phyloP scores from a whole-genome alignment of 192 early-diverging fungal species.

The Coemansia sp. region DNA sequence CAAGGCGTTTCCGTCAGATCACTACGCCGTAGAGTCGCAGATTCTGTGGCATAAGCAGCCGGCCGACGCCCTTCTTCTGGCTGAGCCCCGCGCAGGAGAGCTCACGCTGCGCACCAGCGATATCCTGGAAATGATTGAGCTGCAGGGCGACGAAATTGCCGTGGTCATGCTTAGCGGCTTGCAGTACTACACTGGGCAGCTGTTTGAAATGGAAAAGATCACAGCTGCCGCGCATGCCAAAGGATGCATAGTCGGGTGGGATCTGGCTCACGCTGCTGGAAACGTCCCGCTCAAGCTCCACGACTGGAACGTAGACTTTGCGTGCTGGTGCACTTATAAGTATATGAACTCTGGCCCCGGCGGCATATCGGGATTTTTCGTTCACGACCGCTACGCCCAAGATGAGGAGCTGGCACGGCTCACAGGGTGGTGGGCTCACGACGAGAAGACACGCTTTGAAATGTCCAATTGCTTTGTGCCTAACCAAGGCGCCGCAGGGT shows the following conservation, averaged over 20 bases:
- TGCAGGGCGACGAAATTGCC: slow-evolving; percentile 75
- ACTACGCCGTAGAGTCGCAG: slow-evolving; percentile 91
- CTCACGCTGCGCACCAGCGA: slow-evolving; percentile 71
- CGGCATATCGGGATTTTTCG: slow-evolving; percentile 88
- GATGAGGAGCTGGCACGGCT: slow-evolving; percentile 62
- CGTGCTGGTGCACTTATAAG: slow-evolving; percentile 99
- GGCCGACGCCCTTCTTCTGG: slow-evolving; percentile 65
- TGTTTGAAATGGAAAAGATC: slow-evolving; percentile 85
- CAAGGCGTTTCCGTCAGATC: slow-evolving; percentile 95
- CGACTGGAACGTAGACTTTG: slow-evolving; percentile 98
- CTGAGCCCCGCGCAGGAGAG: slow-evolving; percentile 76
- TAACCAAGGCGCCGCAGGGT: slow-evolving; percentile 78
- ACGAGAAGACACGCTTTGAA: slow-evolving; percentile 78
- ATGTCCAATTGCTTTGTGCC: slow-evolving; percentile 86
- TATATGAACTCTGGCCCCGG: slow-evolving; percentile 98
- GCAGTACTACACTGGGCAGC: slow-evolving; percentile 94
- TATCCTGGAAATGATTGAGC: slow-evolving; percentile 73
- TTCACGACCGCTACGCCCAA: slow-evolving; percentile 80
- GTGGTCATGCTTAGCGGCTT: slow-evolving; percentile 87
- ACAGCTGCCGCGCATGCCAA: slow-evolving; percentile 75
- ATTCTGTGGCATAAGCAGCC: slow-evolving; percentile 80
- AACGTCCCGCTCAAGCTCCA: slow-evolving; percentile 88
- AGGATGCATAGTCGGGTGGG: slow-evolving; percentile 91
- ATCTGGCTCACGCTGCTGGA: slow-evolving; percentile 94
- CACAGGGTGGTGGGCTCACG: slow-evolving; percentile 94